Evolutionary conservation across 2,329 filamentous ascomycete species (phyloP).

Genomic region (Aspergillus intermedius): DNA sequence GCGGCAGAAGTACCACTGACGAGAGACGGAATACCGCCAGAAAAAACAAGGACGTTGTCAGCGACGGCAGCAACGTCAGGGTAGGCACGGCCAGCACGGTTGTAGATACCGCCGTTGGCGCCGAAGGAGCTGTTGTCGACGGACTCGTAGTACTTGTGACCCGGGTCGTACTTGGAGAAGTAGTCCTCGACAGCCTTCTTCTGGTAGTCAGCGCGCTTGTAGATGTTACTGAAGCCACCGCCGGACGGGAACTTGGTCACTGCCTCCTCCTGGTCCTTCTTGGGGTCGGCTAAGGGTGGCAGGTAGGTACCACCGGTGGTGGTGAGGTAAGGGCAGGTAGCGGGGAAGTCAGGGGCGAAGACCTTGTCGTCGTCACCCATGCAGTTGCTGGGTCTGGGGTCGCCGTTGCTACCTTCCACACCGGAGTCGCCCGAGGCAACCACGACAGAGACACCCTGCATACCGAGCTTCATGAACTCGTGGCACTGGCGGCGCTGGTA

Average conservation of each 20-base stretch:
- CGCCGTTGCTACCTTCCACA: constrained; percentile 28
- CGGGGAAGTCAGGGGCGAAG: constrained; percentile 35
- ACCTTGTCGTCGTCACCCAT: constrained; percentile 26
- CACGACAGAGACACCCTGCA: constrained; percentile 42
- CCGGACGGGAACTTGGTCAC: constrained; percentile 34
- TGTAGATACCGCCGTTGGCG: constrained; percentile 25
- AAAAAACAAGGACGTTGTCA: constrained; percentile 28
- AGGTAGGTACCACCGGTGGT: constrained; percentile 36
- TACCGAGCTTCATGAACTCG: constrained; percentile 46
- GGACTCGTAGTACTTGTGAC: constrained; percentile 26
- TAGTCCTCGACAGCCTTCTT: constrained; percentile 30
- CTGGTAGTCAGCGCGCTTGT: constrained; percentile 35
- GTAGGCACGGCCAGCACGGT: constrained; percentile 28
- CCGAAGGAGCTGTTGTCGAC: constrained; percentile 26
- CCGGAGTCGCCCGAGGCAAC: constrained; percentile 44
- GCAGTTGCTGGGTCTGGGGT: constrained; percentile 26
- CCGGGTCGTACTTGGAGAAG: constrained; percentile 18
- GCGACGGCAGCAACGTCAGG: constrained; percentile 34
- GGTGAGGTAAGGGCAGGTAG: constrained; percentile 29
- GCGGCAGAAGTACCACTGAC: constrained; percentile 39
- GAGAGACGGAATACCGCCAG: constrained; percentile 12
- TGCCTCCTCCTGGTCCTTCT: constrained; percentile 30
- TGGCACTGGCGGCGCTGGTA: constrained; percentile 36
- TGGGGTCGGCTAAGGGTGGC: constrained; percentile 19
- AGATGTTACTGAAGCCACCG: constrained; percentile 40